Base-by-base conservation (phyloP, 257 asterid genomes). In the Paulownia fortunei region DNA sequence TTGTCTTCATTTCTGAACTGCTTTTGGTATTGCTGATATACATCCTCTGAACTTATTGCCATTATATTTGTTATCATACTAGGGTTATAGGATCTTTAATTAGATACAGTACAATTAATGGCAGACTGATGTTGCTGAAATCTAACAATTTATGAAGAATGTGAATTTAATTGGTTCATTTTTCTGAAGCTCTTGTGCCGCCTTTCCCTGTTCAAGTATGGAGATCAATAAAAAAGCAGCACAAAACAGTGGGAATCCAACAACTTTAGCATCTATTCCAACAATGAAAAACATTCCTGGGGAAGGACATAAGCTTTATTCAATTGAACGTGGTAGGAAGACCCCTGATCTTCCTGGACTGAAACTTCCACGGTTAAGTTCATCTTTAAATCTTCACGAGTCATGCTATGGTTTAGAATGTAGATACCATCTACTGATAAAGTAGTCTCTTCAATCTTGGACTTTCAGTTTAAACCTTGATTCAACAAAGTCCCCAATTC, bases 361-460 rank as follows among this genome's bases (percentile, higher is more conserved):
- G 75, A 86, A 89, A 83, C 83, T 79, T 80, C 84, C 90, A 47
- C 82, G 89, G 97, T 88, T n/a, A 84, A 79, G 83, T 64, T 77
- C 67, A 42, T 66, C 61, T 80, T 55, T 49, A 9, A 18, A 58
- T 37, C 9, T 60, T 66, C 23, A 54, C 44, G 26, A 72, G 61
- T 61, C 72, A 37, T 68, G 6, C 27, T 39, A 54, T 82, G 82
- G 54, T 70, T 69, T 55, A 41, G 64, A n/a, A 78, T 69, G 42
- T 70, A 51, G 36, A 65, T 52, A 9, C 24, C 12, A 60, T 76
- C 27, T 52, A 18, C 67, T 69, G 41, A 70, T 78, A 4, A 70
- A 5, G 69, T 46, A 69, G 68, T 69, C 58, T 67, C 56, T 68
- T 21, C n/a, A 69, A 59, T 73, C 36, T 82, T 87, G 88, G 73